A percentile compares a stretch with the other conserved stretches of the same genome.
phyloP scores from a whole-genome alignment of 495 filamentous ascomycete genomes.

The Penicillium nucicola region DNA sequence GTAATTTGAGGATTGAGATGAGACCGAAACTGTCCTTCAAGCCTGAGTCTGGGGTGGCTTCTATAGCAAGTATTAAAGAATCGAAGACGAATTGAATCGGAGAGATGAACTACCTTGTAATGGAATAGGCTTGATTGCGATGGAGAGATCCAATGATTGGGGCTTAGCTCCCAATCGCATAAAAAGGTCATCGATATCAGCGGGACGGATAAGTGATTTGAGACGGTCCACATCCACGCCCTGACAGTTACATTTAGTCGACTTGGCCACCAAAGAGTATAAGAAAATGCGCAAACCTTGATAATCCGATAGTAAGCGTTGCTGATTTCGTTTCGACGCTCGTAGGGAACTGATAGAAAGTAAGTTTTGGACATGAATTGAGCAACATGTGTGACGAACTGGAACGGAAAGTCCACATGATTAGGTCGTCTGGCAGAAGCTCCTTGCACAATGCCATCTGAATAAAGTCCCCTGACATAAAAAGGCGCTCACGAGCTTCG shows the following conservation, averaged over 20 bases:
- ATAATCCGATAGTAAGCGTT: constrained; percentile 60
- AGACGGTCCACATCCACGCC: constrained; percentile 18
- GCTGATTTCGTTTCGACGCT: constrained; percentile 59
- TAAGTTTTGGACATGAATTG: constrained; percentile 8
- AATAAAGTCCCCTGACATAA: constrained; percentile 63
- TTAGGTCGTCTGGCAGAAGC: constrained; percentile 64
- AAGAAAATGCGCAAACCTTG: constrained; percentile 27
- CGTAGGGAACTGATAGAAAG: constrained; percentile 46
- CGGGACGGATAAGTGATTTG: constrained; percentile 25
- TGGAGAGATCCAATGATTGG: constrained; percentile 25
- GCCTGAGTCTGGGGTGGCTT: neutral
- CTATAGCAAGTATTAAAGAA: constrained; percentile 5
- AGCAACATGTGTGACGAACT: constrained; percentile 26
- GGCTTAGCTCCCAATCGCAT: constrained; percentile 27
- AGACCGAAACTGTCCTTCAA: constrained; percentile 9
- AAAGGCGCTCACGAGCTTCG: constrained; percentile 54
- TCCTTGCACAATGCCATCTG: constrained; percentile 44
- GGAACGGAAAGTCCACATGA: constrained; percentile 71
- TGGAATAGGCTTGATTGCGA: constrained; percentile 23
- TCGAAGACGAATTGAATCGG: neutral
- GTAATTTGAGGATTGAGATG: constrained; percentile 26
- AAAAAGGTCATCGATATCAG: constrained; percentile 35
- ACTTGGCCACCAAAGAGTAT: neutral
- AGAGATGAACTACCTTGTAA: constrained; percentile 13
- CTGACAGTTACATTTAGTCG: constrained; percentile 12